Conservation (phyloP, 176 grass and related monocot species). For the Oryza punctata region DNA sequence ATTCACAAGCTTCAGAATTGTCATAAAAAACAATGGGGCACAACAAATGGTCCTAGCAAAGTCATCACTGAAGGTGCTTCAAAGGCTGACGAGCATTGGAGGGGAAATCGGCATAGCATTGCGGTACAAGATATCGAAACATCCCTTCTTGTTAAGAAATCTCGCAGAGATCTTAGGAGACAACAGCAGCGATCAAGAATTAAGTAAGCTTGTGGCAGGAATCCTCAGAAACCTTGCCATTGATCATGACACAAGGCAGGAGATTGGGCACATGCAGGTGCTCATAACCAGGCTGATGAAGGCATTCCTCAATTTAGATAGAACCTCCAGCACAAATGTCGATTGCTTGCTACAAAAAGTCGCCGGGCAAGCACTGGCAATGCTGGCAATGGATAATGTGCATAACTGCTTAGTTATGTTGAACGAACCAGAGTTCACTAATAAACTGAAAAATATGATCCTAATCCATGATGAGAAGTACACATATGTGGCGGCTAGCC, state of each 20-base stretch:
- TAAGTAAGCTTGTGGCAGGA: background rate
- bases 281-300: background rate
- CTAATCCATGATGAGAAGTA: background rate
- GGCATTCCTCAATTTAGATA: background rate
- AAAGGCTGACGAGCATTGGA: too few species aligned
- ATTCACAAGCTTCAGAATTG: too few species aligned
- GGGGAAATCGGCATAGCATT: too few species aligned
- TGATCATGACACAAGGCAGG: background rate
- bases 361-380: background rate
- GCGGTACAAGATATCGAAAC: too few species aligned
- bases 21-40: too few species aligned
- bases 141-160: too few species aligned
- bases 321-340: background rate
- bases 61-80: too few species aligned
- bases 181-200: background rate
- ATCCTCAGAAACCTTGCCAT: conserved; percentile 18
- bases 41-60: too few species aligned
- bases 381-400: background rate
- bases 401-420: conserved; percentile 17
- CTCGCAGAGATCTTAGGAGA: background rate
- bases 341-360: background rate
- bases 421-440: background rate
- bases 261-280: background rate
- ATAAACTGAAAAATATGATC: conserved; percentile 10
- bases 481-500: background rate